Evolutionary conservation across 106 monocot species (phyloP).

Genomic region (Allium sativum): DNA sequence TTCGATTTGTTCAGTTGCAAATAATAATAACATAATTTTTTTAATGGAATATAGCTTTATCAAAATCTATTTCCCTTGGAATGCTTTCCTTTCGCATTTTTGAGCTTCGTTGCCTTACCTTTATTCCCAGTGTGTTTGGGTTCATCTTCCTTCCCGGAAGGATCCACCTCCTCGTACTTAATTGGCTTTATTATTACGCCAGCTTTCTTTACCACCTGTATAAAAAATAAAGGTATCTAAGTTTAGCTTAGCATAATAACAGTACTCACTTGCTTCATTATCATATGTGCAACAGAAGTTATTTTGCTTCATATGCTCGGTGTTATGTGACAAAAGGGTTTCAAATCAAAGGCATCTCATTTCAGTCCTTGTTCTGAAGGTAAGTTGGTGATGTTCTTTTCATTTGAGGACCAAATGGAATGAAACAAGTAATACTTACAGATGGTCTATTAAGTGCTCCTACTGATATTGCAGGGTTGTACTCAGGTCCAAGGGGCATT

Average conservation of each 20-base stretch:
- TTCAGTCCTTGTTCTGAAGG: too few species aligned
- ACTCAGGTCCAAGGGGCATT: slow-evolving; percentile 95
- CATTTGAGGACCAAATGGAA: too few species aligned
- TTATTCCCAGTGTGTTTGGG: slow-evolving; percentile 8
- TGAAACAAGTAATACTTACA: slow-evolving; percentile 31
- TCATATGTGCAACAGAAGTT: neutral
- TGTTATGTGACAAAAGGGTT: too few species aligned
- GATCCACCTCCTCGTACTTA: slow-evolving; percentile 60
- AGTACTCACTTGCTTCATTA: too few species aligned
- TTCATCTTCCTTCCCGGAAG: slow-evolving; percentile 43
- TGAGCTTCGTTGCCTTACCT: slow-evolving; percentile 17
- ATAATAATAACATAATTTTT: too few species aligned
- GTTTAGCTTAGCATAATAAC: too few species aligned
- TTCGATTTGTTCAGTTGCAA: too few species aligned
- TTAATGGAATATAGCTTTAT: too few species aligned
- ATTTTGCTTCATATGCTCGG: neutral
- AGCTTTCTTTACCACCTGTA: slow-evolving; percentile 60
- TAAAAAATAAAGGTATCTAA: neutral
- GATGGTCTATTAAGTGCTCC: slow-evolving; percentile 72
- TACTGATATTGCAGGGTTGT: slow-evolving; percentile 68
- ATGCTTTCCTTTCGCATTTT: slow-evolving; percentile 2
- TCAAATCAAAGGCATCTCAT: neutral
- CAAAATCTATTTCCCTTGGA: neutral
- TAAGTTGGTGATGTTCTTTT: too few species aligned
- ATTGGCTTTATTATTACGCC: slow-evolving; percentile 64